Evolutionary conservation across 192 early-diverging fungal species (phyloP).

Genomic region (Mycoemilia scoparia): DNA sequence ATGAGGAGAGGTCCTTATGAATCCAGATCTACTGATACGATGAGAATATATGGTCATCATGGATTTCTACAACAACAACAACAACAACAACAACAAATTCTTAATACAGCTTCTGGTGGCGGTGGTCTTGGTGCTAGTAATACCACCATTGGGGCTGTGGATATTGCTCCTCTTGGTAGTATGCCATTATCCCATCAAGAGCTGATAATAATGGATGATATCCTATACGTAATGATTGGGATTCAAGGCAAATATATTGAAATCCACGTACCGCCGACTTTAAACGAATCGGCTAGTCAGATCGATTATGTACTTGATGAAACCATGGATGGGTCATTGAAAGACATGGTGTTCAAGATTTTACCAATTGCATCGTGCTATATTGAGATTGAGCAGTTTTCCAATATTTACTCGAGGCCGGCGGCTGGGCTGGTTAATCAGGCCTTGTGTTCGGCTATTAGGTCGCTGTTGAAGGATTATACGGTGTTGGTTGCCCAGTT

Average conservation of each 20-base stretch:
- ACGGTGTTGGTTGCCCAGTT: slow-evolving; percentile 67
- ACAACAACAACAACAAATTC: too few relatives aligned
- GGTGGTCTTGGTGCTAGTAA: too few relatives aligned
- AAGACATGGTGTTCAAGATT: slow-evolving; percentile 55
- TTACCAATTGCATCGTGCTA: slow-evolving; percentile 64
- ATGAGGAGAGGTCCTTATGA: too few relatives aligned
- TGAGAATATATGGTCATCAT: too few relatives aligned
- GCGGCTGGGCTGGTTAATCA: slow-evolving; percentile 77
- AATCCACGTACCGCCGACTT: slow-evolving; percentile 14
- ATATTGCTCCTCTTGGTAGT: too few relatives aligned
- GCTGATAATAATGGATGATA: slow-evolving; percentile 69
- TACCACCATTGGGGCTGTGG: too few relatives aligned
- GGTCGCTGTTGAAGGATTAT: slow-evolving; percentile 64
- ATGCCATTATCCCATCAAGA: too few relatives aligned
- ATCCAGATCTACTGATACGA: too few relatives aligned
- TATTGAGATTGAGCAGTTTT: slow-evolving; percentile 55
- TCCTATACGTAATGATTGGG: slow-evolving; percentile 75
- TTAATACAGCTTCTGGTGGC: too few relatives aligned
- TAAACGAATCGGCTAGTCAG: slow-evolving; percentile 24
- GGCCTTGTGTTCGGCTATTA: slow-evolving; percentile 72
- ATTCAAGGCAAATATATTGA: slow-evolving; percentile 61
- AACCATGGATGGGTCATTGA: slow-evolving; percentile 39
- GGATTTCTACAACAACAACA: too few relatives aligned
- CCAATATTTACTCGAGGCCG: slow-evolving; percentile 48
- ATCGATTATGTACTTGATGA: slow-evolving; percentile 7